Evolutionary conservation across 768 basidiomycete genomes (phyloP), one percentile per base, ranked within the genome.

Genomic region (Inosperma sp.): DNA sequence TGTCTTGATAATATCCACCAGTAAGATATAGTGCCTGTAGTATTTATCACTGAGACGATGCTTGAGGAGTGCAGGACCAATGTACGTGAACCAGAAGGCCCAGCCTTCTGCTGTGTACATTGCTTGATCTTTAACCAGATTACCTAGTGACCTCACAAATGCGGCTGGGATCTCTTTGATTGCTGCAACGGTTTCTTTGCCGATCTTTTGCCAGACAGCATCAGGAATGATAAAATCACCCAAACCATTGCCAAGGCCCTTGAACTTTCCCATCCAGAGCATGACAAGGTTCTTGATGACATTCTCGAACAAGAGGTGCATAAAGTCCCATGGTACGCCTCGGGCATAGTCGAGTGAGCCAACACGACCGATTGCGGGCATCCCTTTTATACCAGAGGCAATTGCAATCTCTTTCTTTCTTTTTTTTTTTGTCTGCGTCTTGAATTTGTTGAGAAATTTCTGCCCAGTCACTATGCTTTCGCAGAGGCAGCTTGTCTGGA

Each of bases 321-420:
- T 78, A 58, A 76, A 74, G 39, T 79, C 75, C 51, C 66, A 68
- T 0, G 74, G 77, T 27, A 75, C 70, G 0, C 68, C 70, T 1
- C 7, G 1, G 2, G 77, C 68, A 56, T 75, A 71, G 2, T 50
- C 50, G 6, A 75, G 53, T 0, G 72, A 74, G 1, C 54, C 41
- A 1, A 76, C 62, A 9, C 39, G n/a, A 1, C 56, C 50, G 7
- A 76, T 64, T 1, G 70, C n/a, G 1, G 72, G 61, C 12, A 65
- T 14, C 3, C 65, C 67, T 40, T 72, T n/a, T n/a, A n/a, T n/a
- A n/a, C n/a, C n/a, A n/a, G n/a, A n/a, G n/a, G n/a, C n/a, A n/a
- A n/a, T 60, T n/a, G 64, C 48, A 3, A 60, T 56, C 1, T 21
- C 7, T 8, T 65, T 55, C 9, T 56, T 55, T 23, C 55, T 58